These are phyloP conservation scores for Nicotiana tabacum DNA, from an alignment of 257 asterid species.

Conservation along the genomic window DNA sequence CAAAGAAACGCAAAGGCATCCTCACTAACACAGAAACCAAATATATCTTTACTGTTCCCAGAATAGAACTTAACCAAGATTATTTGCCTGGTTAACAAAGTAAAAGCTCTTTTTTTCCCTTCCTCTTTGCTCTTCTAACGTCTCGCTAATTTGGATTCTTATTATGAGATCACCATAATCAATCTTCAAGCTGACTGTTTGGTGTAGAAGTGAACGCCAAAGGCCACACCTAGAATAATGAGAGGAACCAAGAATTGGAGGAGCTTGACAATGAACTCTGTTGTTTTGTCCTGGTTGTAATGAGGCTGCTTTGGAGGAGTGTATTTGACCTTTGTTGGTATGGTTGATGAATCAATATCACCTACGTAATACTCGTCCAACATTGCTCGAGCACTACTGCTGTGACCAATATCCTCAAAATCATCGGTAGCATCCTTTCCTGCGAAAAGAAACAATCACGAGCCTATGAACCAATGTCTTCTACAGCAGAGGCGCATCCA, in stretches of 20 bases:
- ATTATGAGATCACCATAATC: not conserved
- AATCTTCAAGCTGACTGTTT: constrained; percentile 47
- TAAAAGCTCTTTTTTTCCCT: not conserved
- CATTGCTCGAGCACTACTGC: constrained; percentile 49
- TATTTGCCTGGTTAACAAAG: not conserved
- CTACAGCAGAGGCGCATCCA: too few relatives aligned
- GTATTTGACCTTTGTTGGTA: constrained; percentile 38
- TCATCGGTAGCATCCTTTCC: constrained; percentile 82
- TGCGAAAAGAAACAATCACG: constrained; percentile 11
- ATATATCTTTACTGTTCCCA: not conserved
- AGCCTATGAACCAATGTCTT: not conserved
- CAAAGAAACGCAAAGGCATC: not conserved
- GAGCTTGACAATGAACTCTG: constrained; percentile 58
- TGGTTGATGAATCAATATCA: constrained; percentile 43
- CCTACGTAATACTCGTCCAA: constrained; percentile 45
- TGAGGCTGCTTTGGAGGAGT: constrained; percentile 48
- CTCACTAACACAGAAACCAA: not conserved
- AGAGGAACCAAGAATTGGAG: constrained; percentile 78
- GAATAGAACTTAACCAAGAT: constrained; percentile 1
- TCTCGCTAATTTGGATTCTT: not conserved
- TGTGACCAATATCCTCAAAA: constrained; percentile 62
- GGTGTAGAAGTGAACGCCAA: constrained; percentile 63
- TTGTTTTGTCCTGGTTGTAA: constrained; percentile 49
- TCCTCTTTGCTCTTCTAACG: not conserved
- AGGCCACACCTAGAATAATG: constrained; percentile 55